These are phyloP conservation scores for Colletotrichum lentis DNA, from an alignment of 2,329 filamentous ascomycete species.

Conservation along the genomic window DNA sequence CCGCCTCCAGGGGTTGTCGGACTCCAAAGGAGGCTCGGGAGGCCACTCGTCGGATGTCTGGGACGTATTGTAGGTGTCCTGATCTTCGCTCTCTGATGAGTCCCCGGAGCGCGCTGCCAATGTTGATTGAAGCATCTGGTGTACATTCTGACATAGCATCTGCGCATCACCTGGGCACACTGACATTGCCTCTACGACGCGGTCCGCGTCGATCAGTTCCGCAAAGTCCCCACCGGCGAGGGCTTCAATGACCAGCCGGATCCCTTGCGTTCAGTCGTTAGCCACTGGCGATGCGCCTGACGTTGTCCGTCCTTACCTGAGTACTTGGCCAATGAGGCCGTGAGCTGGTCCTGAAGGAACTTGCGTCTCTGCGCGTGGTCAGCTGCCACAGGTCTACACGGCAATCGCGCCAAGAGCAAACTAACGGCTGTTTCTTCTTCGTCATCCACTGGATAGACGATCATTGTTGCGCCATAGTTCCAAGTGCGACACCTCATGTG, in stretches of 20 bases:
- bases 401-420: not conserved
- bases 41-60: not conserved
- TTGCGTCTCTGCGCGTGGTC: not conserved
- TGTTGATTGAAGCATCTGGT: not conserved
- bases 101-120: not conserved
- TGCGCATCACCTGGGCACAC: not conserved
- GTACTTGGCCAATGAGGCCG: conserved; percentile 7
- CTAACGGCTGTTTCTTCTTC: conserved; percentile 7
- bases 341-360: not conserved
- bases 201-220: not conserved
- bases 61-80: not conserved
- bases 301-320: not conserved
- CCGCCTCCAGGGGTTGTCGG: not conserved
- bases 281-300: not conserved
- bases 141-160: not conserved
- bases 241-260: conserved; percentile 42
- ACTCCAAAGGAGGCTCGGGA: no score
- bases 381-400: not conserved
- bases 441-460: not conserved
- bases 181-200: conserved; percentile 10
- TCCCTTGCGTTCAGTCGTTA: conserved; percentile 28
- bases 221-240: conserved; percentile 18
- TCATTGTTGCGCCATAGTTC: not conserved
- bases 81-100: not conserved
- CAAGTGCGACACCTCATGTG: conserved; percentile 22